Evolutionary conservation across 2,329 filamentous ascomycete species (phyloP).

Genomic region (Magnaporthiopsis poae): DNA sequence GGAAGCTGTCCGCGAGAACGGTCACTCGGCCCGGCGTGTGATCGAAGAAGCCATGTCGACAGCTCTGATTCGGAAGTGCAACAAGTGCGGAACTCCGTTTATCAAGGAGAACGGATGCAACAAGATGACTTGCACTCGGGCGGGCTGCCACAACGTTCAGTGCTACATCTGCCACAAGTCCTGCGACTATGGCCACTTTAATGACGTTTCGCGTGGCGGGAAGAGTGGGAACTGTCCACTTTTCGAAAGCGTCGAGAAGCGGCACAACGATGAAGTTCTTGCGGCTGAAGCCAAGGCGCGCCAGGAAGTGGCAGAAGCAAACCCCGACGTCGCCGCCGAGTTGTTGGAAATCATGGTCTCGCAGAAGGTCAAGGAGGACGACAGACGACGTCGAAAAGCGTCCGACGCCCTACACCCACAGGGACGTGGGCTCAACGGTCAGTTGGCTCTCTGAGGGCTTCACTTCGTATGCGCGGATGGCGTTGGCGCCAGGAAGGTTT

Average conservation of each 20-base stretch:
- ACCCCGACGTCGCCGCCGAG: slow-evolving; percentile 50
- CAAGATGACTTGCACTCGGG: slow-evolving; percentile 64
- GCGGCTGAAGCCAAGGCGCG: slow-evolving; percentile 50
- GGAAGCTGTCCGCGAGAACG: slow-evolving; percentile 52
- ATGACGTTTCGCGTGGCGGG: slow-evolving; percentile 38
- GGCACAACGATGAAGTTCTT: slow-evolving; percentile 54
- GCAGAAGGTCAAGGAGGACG: slow-evolving; percentile 37
- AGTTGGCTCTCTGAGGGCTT: neutral
- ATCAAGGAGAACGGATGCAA: slow-evolving; percentile 75
- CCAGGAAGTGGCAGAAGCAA: slow-evolving; percentile 42
- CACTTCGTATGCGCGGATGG: no score
- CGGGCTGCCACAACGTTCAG: slow-evolving; percentile 40
- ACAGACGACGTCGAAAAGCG: slow-evolving; percentile 17
- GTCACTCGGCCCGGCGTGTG: slow-evolving; percentile 50
- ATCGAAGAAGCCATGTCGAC: slow-evolving; percentile 80
- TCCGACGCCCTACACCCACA: neutral
- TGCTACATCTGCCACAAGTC: slow-evolving; percentile 66
- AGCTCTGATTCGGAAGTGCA: slow-evolving; percentile 68
- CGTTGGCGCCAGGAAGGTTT: no score
- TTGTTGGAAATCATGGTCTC: slow-evolving; percentile 52
- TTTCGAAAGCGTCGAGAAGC: slow-evolving; percentile 51
- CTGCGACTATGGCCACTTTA: slow-evolving; percentile 61
- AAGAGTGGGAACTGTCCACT: slow-evolving; percentile 52
- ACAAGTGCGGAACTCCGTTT: slow-evolving; percentile 59
- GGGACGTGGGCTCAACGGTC: neutral